These are phyloP conservation scores for Mycena sp. DNA, from an alignment of 1,284 basidiomycete genomes.

Conservation along the genomic window DNA sequence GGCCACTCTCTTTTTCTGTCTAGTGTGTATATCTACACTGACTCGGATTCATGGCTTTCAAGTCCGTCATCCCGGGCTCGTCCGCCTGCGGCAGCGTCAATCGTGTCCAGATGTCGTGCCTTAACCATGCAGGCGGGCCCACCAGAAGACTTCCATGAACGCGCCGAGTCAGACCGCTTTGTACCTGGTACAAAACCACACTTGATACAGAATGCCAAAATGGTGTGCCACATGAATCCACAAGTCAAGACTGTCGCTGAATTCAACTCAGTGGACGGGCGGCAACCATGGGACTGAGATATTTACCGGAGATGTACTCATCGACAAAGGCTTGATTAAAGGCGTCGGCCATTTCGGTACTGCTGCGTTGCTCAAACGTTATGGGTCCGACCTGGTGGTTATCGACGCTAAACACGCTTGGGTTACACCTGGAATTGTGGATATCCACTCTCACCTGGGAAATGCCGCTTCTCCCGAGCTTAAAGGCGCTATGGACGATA, in stretches of 20 bases:
- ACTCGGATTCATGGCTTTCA: background rate
- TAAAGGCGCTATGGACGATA: conserved; percentile 58
- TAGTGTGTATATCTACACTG: background rate
- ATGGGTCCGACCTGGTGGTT: conserved; percentile 41
- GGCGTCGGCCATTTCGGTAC: conserved; percentile 54
- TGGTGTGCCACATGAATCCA: conserved; percentile 40
- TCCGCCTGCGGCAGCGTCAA: conserved; percentile 23
- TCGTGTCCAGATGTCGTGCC: conserved; percentile 57
- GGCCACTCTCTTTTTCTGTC: background rate
- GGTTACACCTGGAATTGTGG: conserved; percentile 67
- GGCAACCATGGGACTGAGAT: conserved; percentile 59
- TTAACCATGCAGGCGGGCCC: conserved; percentile 59
- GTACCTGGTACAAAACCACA: conserved; percentile 66
- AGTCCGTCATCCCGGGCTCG: background rate
- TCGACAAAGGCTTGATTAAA: conserved; percentile 65
- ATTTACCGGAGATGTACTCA: conserved; percentile 58
- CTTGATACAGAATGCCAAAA: conserved; percentile 76
- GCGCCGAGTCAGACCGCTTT: conserved; percentile 74
- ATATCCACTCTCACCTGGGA: conserved; percentile 83
- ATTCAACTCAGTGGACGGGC: conserved; percentile 57
- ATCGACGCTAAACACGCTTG: conserved; percentile 60
- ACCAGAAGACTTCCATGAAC: conserved; percentile 60
- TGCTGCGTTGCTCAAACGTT: conserved; percentile 36
- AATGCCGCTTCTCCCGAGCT: conserved; percentile 47
- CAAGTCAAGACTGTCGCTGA: background rate